phyloP scores from a whole-genome alignment of 73 alveolate species.

The Paramecium caudatum region DNA sequence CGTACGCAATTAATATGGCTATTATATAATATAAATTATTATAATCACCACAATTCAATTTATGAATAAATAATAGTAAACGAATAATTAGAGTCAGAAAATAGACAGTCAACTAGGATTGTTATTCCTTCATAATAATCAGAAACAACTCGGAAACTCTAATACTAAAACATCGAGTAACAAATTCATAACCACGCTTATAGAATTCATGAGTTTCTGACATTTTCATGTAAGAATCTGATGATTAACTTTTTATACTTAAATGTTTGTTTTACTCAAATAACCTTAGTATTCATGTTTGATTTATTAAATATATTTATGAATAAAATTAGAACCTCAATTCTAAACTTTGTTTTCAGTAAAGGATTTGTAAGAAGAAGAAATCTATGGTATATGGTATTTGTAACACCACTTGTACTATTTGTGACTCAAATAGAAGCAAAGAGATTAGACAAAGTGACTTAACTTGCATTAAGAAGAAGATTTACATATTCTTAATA shows the following conservation, averaged over 20 bases:
- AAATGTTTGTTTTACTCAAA: neutral
- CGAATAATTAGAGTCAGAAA: neutral
- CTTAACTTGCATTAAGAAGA: neutral
- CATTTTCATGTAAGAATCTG: slow-evolving; percentile 13
- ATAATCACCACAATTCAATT: slow-evolving; percentile 10
- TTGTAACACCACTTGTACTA: neutral
- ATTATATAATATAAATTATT: neutral
- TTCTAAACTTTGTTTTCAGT: slow-evolving; percentile 10
- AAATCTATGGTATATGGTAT: slow-evolving; percentile 21
- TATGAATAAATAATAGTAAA: neutral
- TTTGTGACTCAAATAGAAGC: neutral
- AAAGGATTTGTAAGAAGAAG: slow-evolving; percentile 66
- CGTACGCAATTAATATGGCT: slow-evolving; percentile 38
- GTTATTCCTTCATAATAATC: neutral
- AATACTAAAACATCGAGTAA: neutral
- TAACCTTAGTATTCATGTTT: neutral
- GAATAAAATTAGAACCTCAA: neutral
- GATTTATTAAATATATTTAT: neutral
- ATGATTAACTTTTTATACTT: neutral
- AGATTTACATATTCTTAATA: slow-evolving; percentile 24
- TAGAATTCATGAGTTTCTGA: neutral
- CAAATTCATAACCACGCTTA: neutral
- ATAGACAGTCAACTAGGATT: neutral
- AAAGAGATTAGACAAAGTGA: neutral
- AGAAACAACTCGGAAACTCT: neutral